Percentiles rank a stretch among this genome's conserved stretches.
These are phyloP conservation scores for Ustilago nuda DNA, from an alignment of 1,284 basidiomycete species.

Conservation along the genomic window DNA sequence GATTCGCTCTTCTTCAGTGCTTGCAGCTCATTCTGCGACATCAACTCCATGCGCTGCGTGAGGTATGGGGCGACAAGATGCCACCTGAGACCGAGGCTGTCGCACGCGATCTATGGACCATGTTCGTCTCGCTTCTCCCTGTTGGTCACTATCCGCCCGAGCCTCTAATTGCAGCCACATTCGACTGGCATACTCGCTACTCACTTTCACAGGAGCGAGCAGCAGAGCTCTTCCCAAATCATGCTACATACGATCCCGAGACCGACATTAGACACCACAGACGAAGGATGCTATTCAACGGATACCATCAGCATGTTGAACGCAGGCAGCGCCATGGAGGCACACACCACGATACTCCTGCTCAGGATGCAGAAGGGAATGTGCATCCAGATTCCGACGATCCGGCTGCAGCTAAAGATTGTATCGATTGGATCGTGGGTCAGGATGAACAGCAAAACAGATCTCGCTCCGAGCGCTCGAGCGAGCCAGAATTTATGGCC, in stretches of 20 bases:
- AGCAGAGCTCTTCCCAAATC: conserved; percentile 36
- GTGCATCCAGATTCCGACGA: conserved; percentile 28
- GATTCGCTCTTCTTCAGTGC: conserved; percentile 53
- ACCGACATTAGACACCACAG: conserved; percentile 40
- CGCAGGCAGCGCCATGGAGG: conserved; percentile 8
- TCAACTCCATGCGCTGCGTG: conserved; percentile 50
- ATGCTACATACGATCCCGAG: conserved; percentile 37
- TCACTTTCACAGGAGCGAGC: conserved; percentile 35
- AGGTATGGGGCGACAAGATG: conserved; percentile 40
- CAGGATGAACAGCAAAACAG: conserved; percentile 18
- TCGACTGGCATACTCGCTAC: conserved; percentile 50
- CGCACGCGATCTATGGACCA: conserved; percentile 61
- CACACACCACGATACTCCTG: not conserved
- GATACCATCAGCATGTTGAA: conserved; percentile 24
- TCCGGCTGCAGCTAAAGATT: conserved; percentile 30
- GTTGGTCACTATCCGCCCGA: conserved; percentile 46
- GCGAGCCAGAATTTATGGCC: conserved; percentile 29
- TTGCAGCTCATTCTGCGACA: conserved; percentile 58
- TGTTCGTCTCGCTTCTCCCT: conserved; percentile 49
- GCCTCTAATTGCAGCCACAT: conserved; percentile 48
- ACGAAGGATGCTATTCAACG: conserved; percentile 36
- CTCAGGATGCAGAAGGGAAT: conserved; percentile 11
- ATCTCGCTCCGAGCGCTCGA: conserved; percentile 22
- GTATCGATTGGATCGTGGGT: conserved; percentile 44
- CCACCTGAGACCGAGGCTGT: conserved; percentile 54